Conservation (phyloP, 257 asterid species). For the Linaria vulgaris region DNA sequence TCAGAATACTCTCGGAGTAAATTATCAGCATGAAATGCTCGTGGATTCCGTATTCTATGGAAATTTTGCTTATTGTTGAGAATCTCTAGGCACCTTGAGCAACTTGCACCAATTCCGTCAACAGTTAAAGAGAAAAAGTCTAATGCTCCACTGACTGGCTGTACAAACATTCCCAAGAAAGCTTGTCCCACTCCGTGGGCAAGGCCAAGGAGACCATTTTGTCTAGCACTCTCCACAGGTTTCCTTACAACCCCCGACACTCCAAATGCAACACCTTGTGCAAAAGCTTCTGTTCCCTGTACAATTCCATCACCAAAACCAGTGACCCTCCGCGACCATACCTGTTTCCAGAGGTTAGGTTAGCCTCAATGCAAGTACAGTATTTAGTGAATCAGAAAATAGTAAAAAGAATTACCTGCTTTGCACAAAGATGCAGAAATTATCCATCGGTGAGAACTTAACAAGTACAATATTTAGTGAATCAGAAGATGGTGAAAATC, state of each 20-base stretch:
- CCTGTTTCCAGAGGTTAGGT: slow-evolving; percentile 39
- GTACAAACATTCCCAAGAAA: slow-evolving; percentile 80
- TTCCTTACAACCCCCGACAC: slow-evolving; percentile 90
- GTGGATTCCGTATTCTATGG: slow-evolving; percentile 80
- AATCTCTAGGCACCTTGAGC: slow-evolving; percentile 92
- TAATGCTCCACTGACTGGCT: slow-evolving; percentile 96
- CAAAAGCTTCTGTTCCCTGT: slow-evolving; percentile 99
- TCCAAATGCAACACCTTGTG: slow-evolving; percentile 98
- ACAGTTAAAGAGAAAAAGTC: slow-evolving; percentile 96
- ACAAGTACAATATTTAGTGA: neutral
- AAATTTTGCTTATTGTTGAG: slow-evolving; percentile 65
- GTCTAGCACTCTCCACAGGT: slow-evolving; percentile 94
- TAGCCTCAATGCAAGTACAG: slow-evolving; percentile 24
- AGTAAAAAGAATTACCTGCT: slow-evolving; percentile 59
- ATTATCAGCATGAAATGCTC: slow-evolving; percentile 86
- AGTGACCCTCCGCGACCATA: slow-evolving; percentile 92
- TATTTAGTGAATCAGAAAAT: slow-evolving; percentile 17
- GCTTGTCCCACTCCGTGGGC: slow-evolving; percentile 99
- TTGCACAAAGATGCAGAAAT: slow-evolving; percentile 89
- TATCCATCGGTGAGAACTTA: slow-evolving; percentile 86
- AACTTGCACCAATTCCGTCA: slow-evolving; percentile 97
- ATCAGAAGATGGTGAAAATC: slow-evolving; percentile 20
- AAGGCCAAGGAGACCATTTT: slow-evolving; percentile 92
- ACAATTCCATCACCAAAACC: slow-evolving; percentile 98
- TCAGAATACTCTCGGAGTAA: slow-evolving; percentile 77